A percentile compares a stretch with the other conserved stretches of the same genome.
Conservation (phyloP, 768 basidiomycete species). For the Scleroderma citrinum region DNA sequence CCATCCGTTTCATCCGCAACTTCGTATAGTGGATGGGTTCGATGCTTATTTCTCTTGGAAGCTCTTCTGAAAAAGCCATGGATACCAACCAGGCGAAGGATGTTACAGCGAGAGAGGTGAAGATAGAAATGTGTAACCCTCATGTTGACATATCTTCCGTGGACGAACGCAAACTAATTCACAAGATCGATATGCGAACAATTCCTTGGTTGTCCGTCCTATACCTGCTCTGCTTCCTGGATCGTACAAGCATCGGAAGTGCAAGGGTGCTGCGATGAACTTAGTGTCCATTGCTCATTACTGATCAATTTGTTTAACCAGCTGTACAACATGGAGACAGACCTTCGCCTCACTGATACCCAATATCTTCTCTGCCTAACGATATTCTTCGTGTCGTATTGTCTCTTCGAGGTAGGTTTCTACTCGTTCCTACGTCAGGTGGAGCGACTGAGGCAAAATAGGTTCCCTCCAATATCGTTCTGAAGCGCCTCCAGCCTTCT, state of each 20-base stretch:
- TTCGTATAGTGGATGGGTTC: too few relatives aligned
- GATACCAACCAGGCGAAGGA: too few relatives aligned
- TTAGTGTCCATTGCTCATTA: background rate
- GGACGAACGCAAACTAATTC: constrained; percentile 62
- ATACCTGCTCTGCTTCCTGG: constrained; percentile 70
- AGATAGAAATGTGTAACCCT: constrained; percentile 27
- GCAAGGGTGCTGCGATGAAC: constrained; percentile 10
- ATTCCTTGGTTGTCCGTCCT: constrained; percentile 70
- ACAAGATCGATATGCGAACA: constrained; percentile 64
- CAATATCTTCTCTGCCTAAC: constrained; percentile 65
- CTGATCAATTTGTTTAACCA: constrained; percentile 21
- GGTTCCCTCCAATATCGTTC: constrained; percentile 68
- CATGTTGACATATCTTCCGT: constrained; percentile 53
- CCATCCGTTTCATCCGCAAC: too few relatives aligned
- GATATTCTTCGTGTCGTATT: constrained; percentile 56
- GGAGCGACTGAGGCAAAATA: constrained; percentile 10
- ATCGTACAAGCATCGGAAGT: constrained; percentile 52
- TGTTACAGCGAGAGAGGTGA: too few relatives aligned
- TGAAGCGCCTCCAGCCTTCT: constrained; percentile 70
- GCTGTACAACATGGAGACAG: constrained; percentile 57
- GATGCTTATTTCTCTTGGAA: too few relatives aligned
- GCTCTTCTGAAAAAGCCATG: too few relatives aligned
- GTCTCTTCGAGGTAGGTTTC: constrained; percentile 55
- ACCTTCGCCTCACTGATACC: constrained; percentile 55
- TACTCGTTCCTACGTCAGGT: background rate